These are phyloP conservation scores for Serendipita sp. DNA, from an alignment of 1,284 basidiomycete species.

Conservation along the genomic window DNA sequence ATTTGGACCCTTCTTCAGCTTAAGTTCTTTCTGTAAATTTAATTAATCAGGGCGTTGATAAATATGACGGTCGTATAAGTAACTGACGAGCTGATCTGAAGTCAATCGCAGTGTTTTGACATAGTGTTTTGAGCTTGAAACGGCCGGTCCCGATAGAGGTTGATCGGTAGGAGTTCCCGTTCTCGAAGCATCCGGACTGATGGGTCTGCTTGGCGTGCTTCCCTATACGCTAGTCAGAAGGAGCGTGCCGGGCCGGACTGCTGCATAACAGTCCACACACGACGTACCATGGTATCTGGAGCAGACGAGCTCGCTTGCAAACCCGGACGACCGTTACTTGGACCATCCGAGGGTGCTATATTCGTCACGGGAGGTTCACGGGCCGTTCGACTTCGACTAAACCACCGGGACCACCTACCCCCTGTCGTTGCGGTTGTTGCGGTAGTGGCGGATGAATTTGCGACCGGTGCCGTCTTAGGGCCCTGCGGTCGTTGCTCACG, in stretches of 20 bases:
- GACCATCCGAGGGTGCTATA: conserved; percentile 11
- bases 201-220: not conserved
- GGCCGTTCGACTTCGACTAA: conserved; percentile 42
- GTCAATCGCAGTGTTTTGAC: conserved; percentile 87
- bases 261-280: too few relatives aligned
- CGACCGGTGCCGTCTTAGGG: conserved; percentile 26
- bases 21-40: conserved; percentile 56
- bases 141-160: conserved; percentile 12
- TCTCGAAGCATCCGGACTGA: conserved; percentile 4
- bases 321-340: conserved; percentile 14
- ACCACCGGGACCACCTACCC: conserved; percentile 63
- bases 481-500: conserved; percentile 13
- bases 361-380: conserved; percentile 1
- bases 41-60: not conserved
- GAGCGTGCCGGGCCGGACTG: not conserved
- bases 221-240: not conserved
- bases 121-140: conserved; percentile 41
- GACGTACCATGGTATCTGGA: conserved; percentile 3
- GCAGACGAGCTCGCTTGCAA: conserved; percentile 21
- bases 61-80: not conserved
- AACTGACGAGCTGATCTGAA: conserved; percentile 62
- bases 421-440: conserved; percentile 33
- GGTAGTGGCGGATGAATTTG: not conserved
- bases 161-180: not conserved
- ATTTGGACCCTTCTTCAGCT: conserved; percentile 82